Evolutionary conservation across 805 yeast genomes (phyloP).

Genomic region (Yamadazyma ubonensis): DNA sequence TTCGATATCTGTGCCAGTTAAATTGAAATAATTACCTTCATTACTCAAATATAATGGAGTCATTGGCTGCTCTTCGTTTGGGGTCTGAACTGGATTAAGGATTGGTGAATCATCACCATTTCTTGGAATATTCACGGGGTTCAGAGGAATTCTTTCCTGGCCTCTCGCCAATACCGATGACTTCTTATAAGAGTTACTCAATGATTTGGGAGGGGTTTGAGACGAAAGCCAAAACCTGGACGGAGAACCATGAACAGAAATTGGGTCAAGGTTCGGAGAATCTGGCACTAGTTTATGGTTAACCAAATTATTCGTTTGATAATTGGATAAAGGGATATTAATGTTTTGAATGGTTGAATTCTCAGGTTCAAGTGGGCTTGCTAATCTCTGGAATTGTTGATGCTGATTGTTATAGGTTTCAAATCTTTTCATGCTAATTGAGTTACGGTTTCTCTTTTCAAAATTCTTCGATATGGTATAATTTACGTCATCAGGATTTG

Average conservation of each 20-base stretch:
- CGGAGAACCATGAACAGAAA: slow-evolving; percentile 54
- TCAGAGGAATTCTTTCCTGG: no score
- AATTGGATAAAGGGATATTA: slow-evolving; percentile 31
- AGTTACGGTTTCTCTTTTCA: slow-evolving; percentile 15
- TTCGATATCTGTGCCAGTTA: slow-evolving; percentile 5
- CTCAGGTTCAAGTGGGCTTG: slow-evolving; percentile 24
- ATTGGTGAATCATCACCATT: slow-evolving; percentile 26
- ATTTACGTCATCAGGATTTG: neutral
- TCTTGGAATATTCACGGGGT: slow-evolving; percentile 12
- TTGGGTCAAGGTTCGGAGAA: slow-evolving; percentile 52
- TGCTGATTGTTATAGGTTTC: slow-evolving; percentile 23
- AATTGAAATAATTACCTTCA: slow-evolving; percentile 7
- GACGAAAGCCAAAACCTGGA: slow-evolving; percentile 53
- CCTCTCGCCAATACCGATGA: slow-evolving; percentile 16
- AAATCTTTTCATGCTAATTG: slow-evolving; percentile 28
- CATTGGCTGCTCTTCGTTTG: slow-evolving; percentile 43
- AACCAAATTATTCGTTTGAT: no score
- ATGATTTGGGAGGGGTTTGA: slow-evolving; percentile 50
- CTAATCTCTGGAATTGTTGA: slow-evolving; percentile 25
- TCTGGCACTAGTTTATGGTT: slow-evolving; percentile 36
- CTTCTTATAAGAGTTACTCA: slow-evolving; percentile 22
- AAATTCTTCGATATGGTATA: slow-evolving; percentile 2
- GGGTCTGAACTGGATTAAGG: slow-evolving; percentile 43
- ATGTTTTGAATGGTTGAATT: slow-evolving; percentile 25
- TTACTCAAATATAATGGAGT: slow-evolving; percentile 36